These are phyloP conservation scores for Poa annua DNA, from an alignment of 176 grass and related monocot genomes.

Conservation along the genomic window DNA sequence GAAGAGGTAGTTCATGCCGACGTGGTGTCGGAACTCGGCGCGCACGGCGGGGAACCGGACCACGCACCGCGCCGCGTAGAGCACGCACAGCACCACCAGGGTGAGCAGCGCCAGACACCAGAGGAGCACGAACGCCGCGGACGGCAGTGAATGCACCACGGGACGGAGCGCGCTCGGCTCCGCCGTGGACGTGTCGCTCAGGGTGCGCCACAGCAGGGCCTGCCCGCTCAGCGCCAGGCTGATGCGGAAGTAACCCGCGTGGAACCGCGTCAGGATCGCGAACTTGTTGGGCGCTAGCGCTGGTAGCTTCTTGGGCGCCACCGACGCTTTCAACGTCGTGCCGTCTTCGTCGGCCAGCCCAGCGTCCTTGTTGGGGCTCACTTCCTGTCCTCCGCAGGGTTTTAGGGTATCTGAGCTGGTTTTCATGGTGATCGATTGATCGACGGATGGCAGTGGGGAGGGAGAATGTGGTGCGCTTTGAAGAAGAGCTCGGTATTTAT, in stretches of 20 bases:
- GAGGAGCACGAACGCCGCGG: slow-evolving; percentile 76
- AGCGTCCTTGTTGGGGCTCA: neutral
- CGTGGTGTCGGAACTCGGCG: slow-evolving; percentile 87
- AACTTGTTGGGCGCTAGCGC: neutral
- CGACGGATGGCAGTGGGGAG: neutral
- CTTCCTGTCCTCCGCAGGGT: slow-evolving; percentile 5
- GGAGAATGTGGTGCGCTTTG: slow-evolving; percentile 33
- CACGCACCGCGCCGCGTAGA: slow-evolving; percentile 68
- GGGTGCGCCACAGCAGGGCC: slow-evolving; percentile 87
- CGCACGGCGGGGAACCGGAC: slow-evolving; percentile 64
- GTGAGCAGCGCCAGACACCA: slow-evolving; percentile 79
- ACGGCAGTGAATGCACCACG: slow-evolving; percentile 49
- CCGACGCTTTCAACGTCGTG: neutral
- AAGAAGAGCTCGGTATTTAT: slow-evolving; percentile 41
- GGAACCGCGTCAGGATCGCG: slow-evolving; percentile 68
- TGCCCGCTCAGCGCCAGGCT: slow-evolving; percentile 77
- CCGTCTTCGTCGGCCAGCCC: neutral
- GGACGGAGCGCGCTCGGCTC: slow-evolving; percentile 42
- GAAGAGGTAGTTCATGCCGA: slow-evolving; percentile 96
- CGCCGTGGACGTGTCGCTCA: slow-evolving; percentile 50
- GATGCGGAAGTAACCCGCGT: slow-evolving; percentile 95
- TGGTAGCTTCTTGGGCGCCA: neutral
- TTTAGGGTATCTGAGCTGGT: slow-evolving; percentile 29
- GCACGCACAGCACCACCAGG: slow-evolving; percentile 59
- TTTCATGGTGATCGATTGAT: slow-evolving; percentile 9